phyloP scores from a whole-genome alignment of 176 grass and related monocot genomes.

The Oryza punctata region DNA sequence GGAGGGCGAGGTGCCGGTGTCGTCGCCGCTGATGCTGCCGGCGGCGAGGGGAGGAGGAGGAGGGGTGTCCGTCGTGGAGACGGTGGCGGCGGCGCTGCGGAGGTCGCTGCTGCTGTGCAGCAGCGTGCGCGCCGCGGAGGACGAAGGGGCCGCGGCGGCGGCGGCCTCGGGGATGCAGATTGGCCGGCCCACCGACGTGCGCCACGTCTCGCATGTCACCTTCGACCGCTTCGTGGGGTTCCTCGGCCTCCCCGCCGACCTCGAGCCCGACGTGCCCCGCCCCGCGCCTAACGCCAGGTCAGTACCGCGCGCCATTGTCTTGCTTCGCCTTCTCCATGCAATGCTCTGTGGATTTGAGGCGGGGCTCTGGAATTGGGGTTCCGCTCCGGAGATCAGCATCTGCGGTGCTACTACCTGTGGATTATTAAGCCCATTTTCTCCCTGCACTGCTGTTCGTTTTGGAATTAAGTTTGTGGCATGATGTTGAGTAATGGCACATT shows the following conservation, averaged over 20 bases:
- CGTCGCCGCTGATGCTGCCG: conserved; percentile 64
- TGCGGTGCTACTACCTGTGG: neutral
- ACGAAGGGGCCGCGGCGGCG: conserved; percentile 12
- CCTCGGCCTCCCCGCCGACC: conserved; percentile 91
- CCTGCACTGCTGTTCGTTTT: neutral
- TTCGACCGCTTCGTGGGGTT: conserved; percentile 95
- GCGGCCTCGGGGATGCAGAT: conserved; percentile 67
- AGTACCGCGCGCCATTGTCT: neutral
- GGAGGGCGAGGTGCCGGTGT: conserved; percentile 36
- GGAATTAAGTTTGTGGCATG: neutral
- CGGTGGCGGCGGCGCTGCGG: conserved; percentile 73
- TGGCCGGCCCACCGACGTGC: conserved; percentile 82
- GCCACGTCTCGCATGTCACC: conserved; percentile 90
- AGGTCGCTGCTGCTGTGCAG: conserved; percentile 91
- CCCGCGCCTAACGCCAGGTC: conserved; percentile 88
- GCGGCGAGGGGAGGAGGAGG: conserved; percentile 33
- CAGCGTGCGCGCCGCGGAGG: conserved; percentile 47
- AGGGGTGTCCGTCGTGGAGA: conserved; percentile 72
- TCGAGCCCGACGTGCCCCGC: conserved; percentile 75
- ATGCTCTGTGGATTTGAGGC: neutral
- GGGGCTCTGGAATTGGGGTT: neutral
- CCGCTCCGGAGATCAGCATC: neutral
- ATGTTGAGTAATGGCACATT: neutral
- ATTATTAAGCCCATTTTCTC: conserved; percentile 5
- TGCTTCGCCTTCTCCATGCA: neutral